Percentiles rank a stretch among this genome's conserved stretches.
Evolutionary conservation across 306 rosid genomes (phyloP).

Genomic region (Erythrophleum fordii): DNA sequence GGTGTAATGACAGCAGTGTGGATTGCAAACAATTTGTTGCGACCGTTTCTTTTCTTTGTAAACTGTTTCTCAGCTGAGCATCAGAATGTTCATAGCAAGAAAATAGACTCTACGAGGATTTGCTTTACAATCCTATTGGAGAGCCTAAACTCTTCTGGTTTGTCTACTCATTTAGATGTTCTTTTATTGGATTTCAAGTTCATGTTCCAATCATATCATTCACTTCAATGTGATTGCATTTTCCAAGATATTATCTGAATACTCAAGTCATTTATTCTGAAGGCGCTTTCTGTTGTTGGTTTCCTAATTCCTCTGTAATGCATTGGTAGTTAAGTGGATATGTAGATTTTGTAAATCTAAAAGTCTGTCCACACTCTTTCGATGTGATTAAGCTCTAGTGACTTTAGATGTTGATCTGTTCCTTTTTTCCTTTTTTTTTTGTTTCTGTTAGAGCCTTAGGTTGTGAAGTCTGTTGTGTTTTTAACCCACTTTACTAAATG

Average conservation of each 20-base stretch:
- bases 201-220: conserved; percentile 23
- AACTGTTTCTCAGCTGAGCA: conserved; percentile 51
- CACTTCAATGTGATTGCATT: conserved; percentile 29
- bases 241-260: conserved; percentile 18
- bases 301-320: background rate
- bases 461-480: background rate
- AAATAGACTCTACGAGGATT: conserved; percentile 53
- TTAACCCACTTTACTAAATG: background rate
- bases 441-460: background rate
- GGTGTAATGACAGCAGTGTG: conserved; percentile 54
- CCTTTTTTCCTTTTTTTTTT: background rate
- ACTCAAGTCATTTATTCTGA: background rate
- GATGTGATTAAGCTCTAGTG: background rate
- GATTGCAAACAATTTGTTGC: conserved; percentile 65
- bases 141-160: conserved; percentile 82
- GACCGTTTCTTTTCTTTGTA: conserved; percentile 86
- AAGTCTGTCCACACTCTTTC: background rate
- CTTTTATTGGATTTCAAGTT: conserved; percentile 34
- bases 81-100: conserved; percentile 50
- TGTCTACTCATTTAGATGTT: conserved; percentile 32
- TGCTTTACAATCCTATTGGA: conserved; percentile 78
- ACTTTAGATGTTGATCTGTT: background rate
- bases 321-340: conserved; percentile 5
- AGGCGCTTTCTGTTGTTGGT: conserved; percentile 7
- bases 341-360: background rate